Evolutionary conservation across 371 early-diverging fungal species (phyloP).

Genomic region (Syncephalis fuscata): DNA sequence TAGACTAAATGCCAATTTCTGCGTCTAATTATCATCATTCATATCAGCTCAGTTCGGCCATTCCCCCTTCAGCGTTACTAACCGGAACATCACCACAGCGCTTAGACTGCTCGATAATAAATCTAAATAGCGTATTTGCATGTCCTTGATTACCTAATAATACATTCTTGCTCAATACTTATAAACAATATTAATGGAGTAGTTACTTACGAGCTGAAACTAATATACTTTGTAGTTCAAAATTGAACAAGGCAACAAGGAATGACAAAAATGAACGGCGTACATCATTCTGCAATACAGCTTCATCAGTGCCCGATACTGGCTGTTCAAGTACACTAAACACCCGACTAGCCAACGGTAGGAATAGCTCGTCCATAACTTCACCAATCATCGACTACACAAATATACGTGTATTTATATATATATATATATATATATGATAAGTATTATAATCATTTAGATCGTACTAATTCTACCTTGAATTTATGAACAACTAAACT

Average conservation of each 20-base stretch:
- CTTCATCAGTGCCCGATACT: constrained; percentile 82
- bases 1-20: constrained; percentile 71
- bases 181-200: not conserved
- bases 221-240: constrained; percentile 59
- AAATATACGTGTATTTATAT: too few relatives aligned
- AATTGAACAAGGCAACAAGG: constrained; percentile 63
- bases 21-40: constrained; percentile 34
- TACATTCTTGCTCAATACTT: not conserved
- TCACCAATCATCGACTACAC: constrained; percentile 27
- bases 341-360: constrained; percentile 65
- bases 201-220: constrained; percentile 39
- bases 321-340: constrained; percentile 67
- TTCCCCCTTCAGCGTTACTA: too few relatives aligned
- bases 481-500: constrained; percentile 73
- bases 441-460: not conserved
- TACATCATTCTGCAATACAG: constrained; percentile 50
- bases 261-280: constrained; percentile 71
- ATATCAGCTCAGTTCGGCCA: too few relatives aligned
- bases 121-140: not conserved
- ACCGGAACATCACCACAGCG: too few relatives aligned
- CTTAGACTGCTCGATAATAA: not conserved
- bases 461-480: constrained; percentile 29
- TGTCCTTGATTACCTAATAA: not conserved
- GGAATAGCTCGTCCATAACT: constrained; percentile 56
- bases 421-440: constrained; percentile 2